A percentile compares a stretch with the other conserved stretches of the same genome.
phyloP scores from a whole-genome alignment of 371 early-diverging fungal genomes.

The Conidiobolus incongruus region DNA sequence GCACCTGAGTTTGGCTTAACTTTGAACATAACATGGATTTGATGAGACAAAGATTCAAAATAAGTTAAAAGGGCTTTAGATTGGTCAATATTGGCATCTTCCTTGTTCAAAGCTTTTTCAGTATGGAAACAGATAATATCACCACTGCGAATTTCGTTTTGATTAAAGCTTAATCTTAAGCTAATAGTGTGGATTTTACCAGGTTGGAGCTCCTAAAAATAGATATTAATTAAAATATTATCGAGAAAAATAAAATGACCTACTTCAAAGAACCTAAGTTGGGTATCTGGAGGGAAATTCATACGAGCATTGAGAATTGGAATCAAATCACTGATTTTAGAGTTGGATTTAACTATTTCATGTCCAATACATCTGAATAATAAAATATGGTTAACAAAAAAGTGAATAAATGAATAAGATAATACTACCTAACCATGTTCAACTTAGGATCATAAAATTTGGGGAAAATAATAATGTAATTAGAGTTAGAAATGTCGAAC shows the following conservation, averaged over 20 bases:
- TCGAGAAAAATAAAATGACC: conserved; percentile 1
- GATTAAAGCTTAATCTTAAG: conserved; percentile 26
- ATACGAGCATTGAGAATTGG: conserved; percentile 25
- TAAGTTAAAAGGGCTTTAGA: conserved; percentile 26
- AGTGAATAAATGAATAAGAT: background rate
- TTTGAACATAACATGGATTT: conserved; percentile 39
- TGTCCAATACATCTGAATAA: conserved; percentile 29
- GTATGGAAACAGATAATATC: conserved; percentile 77
- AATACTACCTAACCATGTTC: conserved; percentile 24
- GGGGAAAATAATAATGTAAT: conserved; percentile 29
- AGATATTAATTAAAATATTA: too few species aligned
- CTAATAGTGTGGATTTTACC: conserved; percentile 62
- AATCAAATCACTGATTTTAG: conserved; percentile 36
- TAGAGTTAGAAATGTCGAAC: background rate
- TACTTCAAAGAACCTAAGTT: conserved; percentile 45
- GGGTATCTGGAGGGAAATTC: conserved; percentile 24
- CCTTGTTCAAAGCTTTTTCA: background rate
- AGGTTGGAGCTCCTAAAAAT: conserved; percentile 62
- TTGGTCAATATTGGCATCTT: too few species aligned
- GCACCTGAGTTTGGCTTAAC: conserved; percentile 24
- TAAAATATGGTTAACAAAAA: background rate
- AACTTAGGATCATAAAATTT: conserved; percentile 63
- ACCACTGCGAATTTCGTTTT: conserved; percentile 70
- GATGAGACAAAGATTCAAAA: conserved; percentile 44
- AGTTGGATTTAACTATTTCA: conserved; percentile 26